Percentiles rank a stretch among this genome's conserved stretches.
phyloP scores from a whole-genome alignment of 2,329 filamentous ascomycete species.

The Hypoxylon sp. region DNA sequence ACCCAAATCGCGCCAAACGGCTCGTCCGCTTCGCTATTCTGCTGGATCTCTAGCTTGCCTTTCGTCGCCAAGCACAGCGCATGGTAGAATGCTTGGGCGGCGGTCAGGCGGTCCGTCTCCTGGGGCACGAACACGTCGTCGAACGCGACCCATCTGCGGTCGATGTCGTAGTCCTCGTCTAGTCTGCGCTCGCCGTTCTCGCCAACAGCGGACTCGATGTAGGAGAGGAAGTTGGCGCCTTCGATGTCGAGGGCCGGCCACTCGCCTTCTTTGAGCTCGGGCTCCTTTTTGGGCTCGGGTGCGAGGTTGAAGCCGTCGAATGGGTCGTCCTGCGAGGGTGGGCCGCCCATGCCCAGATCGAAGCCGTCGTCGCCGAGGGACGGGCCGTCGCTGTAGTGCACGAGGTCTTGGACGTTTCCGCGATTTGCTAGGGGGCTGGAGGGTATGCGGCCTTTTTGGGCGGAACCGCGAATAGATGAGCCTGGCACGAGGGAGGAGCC shows the following conservation, averaged over 20 bases:
- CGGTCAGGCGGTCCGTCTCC: constrained; percentile 70
- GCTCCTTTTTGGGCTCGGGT: constrained; percentile 2
- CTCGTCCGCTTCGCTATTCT: constrained; percentile 62
- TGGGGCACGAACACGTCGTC: constrained; percentile 75
- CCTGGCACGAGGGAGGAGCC: constrained; percentile 63
- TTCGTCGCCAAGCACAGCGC: constrained; percentile 79
- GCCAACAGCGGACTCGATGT: constrained; percentile 56
- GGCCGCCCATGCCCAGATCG: constrained; percentile 49
- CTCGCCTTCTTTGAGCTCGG: constrained; percentile 13
- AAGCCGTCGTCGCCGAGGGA: constrained; percentile 55
- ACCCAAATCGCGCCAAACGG: constrained; percentile 66
- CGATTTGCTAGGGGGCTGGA: constrained; percentile 60
- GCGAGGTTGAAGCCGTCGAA: constrained; percentile 48
- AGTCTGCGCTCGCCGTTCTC: constrained; percentile 52
- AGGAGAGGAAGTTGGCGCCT: constrained; percentile 63
- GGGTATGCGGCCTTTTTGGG: constrained; percentile 58
- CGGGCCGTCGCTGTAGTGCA: constrained; percentile 63
- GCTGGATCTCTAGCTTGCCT: constrained; percentile 72
- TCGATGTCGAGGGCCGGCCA: constrained; percentile 60
- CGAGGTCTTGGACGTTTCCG: constrained; percentile 58
- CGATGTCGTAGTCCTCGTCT: constrained; percentile 52
- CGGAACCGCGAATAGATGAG: constrained; percentile 63
- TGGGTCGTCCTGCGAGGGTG: constrained; percentile 54
- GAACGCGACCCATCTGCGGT: constrained; percentile 72
- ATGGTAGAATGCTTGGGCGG: constrained; percentile 83